These are phyloP conservation scores for Xerocomus nothofagi DNA, from an alignment of 1,284 basidiomycete genomes.

Conservation along the genomic window DNA sequence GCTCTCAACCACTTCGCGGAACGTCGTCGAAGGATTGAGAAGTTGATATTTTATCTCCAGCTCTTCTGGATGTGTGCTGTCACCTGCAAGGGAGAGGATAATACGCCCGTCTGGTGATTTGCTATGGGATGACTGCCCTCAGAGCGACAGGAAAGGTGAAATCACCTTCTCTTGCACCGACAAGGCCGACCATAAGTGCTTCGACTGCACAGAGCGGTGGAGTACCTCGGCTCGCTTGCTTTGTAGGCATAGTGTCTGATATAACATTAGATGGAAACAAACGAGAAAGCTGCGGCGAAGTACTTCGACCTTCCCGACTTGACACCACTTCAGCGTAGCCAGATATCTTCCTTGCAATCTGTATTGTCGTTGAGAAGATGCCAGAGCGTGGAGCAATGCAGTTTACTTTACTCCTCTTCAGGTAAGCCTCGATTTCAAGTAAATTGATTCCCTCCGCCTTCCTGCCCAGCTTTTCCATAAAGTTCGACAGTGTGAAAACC, in stretches of 20 bases:
- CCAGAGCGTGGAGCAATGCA: background rate
- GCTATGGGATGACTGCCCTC: background rate
- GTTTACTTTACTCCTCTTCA: conserved; percentile 82
- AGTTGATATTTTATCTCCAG: conserved; percentile 88
- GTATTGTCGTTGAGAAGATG: conserved; percentile 1
- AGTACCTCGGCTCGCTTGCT: conserved; percentile 44
- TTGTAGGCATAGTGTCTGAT: conserved; percentile 31
- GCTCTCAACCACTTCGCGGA: conserved; percentile 76
- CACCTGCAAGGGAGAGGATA: conserved; percentile 46
- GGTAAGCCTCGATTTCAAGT: conserved; percentile 80
- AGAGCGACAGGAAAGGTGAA: background rate
- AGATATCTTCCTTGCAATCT: conserved; percentile 76
- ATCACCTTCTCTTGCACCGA: conserved; percentile 77
- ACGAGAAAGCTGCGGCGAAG: background rate
- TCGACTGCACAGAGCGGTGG: conserved; percentile 86
- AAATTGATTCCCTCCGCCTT: conserved; percentile 77
- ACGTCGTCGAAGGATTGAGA: conserved; percentile 90
- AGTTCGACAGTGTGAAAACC: conserved; percentile 63
- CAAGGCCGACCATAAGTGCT: conserved; percentile 80
- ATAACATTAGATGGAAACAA: conserved; percentile 2
- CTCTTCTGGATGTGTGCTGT: conserved; percentile 40
- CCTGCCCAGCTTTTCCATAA: conserved; percentile 68
- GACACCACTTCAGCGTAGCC: conserved; percentile 75
- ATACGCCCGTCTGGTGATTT: conserved; percentile 59
- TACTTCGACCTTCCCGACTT: conserved; percentile 45